Evolutionary conservation across 1,284 basidiomycete species (phyloP).

Genomic region (Malassezia furfur): DNA sequence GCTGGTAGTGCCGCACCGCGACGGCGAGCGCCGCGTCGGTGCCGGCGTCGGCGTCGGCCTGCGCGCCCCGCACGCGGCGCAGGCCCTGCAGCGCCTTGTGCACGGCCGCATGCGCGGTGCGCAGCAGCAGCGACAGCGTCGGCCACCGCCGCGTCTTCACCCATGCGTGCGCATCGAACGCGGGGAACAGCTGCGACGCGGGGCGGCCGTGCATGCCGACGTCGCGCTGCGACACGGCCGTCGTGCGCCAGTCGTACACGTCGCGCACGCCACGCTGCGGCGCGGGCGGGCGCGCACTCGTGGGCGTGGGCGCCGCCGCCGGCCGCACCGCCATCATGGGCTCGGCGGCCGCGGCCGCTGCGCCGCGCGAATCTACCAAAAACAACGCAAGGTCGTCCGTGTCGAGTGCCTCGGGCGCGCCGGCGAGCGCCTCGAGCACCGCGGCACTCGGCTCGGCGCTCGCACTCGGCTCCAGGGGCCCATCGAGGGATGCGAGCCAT

Average conservation of each 20-base stretch:
- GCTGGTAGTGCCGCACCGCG: conserved; percentile 18
- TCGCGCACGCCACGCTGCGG: conserved; percentile 12
- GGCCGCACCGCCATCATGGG: background rate
- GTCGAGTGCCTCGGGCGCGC: background rate
- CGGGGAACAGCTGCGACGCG: conserved; percentile 1
- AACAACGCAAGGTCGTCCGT: background rate
- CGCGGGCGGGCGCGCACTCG: background rate
- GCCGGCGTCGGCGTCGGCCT: too few relatives aligned
- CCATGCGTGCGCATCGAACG: conserved; percentile 4
- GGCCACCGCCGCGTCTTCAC: conserved; percentile 6
- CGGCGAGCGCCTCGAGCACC: background rate
- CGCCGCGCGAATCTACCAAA: background rate
- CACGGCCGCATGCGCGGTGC: conserved; percentile 6
- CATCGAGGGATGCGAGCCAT: too few relatives aligned
- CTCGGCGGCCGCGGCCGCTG: background rate
- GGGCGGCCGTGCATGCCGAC: conserved; percentile 7
- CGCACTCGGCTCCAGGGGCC: too few relatives aligned
- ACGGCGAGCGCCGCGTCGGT: background rate
- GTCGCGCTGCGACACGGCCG: conserved; percentile 13
- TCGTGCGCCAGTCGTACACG: conserved; percentile 14
- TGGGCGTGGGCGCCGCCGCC: too few relatives aligned
- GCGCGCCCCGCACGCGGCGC: background rate
- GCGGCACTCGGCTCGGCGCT: background rate
- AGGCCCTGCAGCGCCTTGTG: background rate
- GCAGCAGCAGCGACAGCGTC: conserved; percentile 6